Base-by-base conservation (phyloP, 1,139 yeast genomes). In the Hyphopichia pseudoburtonii region DNA sequence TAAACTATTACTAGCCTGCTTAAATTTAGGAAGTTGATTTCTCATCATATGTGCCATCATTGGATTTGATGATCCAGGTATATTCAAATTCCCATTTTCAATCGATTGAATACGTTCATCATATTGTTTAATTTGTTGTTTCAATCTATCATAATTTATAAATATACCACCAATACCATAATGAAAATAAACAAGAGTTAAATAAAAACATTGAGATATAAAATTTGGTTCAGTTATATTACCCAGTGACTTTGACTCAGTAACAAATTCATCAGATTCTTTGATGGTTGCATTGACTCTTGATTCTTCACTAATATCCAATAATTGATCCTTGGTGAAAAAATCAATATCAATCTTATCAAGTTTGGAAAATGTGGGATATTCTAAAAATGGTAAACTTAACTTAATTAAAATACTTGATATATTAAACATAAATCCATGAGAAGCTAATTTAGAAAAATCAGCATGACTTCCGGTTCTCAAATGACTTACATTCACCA, bases 401-500 rank as follows among this genome's bases (percentile, higher is more conserved):
- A 94, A 74, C 52, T 76, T 78, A 39, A 85, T 73, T 43, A 90
- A 64, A 1, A 90, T 67, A 38, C 80, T 57, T 0, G 92, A 70
- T 17, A 88, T 73, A 56, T 90, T 92, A 40, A 82, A 70, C 86
- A 89, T 85, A 44, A 92, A 74, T 1, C 90, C 92, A 63, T 90
- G 90, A 6, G 88, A 72, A 1, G 95, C 80, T 36, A 86, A 67
- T 38, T 79, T 76, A 15, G 72, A 66, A 7, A 78, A 75, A 50
- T 86, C 83, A 3, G 92, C 86, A 57, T 86, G 95, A 48, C 86
- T 81, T 33, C 97, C 97, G 48, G 86, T 76, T 61, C 97, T 78
- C 51, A 87, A 75, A 61, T 90, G 97, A 56, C 90, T 89, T 41
- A 78, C 70, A 52, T 90, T 87, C 16, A 88, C 74, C 32, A 89